These are phyloP conservation scores for Endoconidiophora laricicola DNA, from an alignment of 2,329 filamentous ascomycete species.

Conservation along the genomic window DNA sequence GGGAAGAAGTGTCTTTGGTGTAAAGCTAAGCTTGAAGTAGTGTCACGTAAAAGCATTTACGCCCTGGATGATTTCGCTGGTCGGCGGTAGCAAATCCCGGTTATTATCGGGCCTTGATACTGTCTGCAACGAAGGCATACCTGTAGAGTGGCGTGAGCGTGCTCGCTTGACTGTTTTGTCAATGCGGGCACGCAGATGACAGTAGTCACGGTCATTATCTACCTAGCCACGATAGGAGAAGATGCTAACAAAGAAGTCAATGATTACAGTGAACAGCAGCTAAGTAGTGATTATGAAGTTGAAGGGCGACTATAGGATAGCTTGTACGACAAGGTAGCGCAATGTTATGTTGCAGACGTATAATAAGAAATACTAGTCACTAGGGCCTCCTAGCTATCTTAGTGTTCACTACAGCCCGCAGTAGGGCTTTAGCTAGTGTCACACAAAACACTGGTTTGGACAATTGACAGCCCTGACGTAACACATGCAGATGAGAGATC, in stretches of 20 bases:
- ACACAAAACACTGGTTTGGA: no score
- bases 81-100: constrained; percentile 33
- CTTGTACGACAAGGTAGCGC: not conserved
- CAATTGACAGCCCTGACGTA: no score
- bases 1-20: constrained; percentile 35
- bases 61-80: constrained; percentile 33
- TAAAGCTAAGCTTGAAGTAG: constrained; percentile 44
- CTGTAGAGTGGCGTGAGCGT: constrained; percentile 6
- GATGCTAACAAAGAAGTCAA: constrained; percentile 21
- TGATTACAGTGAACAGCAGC: not conserved
- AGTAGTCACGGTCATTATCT: constrained; percentile 38
- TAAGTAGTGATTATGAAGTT: no score
- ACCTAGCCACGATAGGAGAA: constrained; percentile 37
- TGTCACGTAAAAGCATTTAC: constrained; percentile 35
- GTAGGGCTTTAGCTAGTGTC: not conserved
- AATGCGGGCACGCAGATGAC: constrained; percentile 34
- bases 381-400: not conserved
- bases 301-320: no score
- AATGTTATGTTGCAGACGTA: not conserved
- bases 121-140: not conserved
- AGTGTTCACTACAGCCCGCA: no score
- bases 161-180: constrained; percentile 29
- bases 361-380: not conserved
- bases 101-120: constrained; percentile 21
- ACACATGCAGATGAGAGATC: no score